phyloP scores from a whole-genome alignment of 148 eudicot genomes.

The Rhododendron ferrugineum region DNA sequence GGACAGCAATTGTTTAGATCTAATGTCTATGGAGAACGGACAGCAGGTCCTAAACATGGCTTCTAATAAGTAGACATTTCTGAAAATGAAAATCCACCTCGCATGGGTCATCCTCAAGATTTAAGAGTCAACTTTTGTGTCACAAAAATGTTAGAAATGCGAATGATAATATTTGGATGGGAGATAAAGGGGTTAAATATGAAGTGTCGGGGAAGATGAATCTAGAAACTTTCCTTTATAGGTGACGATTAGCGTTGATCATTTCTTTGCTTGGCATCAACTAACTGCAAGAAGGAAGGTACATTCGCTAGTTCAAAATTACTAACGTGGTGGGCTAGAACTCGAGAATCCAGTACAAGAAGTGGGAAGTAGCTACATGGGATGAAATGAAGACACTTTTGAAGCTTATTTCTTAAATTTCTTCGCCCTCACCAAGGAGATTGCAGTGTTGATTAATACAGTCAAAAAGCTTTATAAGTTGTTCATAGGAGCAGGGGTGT shows the following conservation, averaged over 20 bases:
- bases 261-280: not conserved
- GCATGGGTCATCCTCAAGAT: not conserved
- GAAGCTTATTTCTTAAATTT: not conserved
- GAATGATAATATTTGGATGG: not conserved
- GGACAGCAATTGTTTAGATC: not conserved
- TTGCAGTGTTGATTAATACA: too few relatives aligned
- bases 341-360: not conserved
- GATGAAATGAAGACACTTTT: not conserved
- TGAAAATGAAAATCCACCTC: not conserved
- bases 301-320: not conserved
- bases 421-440: not conserved
- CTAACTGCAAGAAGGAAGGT: not conserved
- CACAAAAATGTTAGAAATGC: not conserved
- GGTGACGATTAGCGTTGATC: not conserved
- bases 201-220: not conserved
- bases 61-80: not conserved
- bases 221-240: not conserved
- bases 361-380: not conserved
- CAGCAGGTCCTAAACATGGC: not conserved
- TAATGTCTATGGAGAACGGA: not conserved
- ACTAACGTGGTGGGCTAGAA: not conserved
- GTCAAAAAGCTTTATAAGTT: not conserved
- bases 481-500: not conserved
- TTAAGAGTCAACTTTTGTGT: not conserved
- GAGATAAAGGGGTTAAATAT: not conserved